These are phyloP conservation scores for Craspedostauros australis DNA, from an alignment of 108 stramenopile species.

Conservation along the genomic window DNA sequence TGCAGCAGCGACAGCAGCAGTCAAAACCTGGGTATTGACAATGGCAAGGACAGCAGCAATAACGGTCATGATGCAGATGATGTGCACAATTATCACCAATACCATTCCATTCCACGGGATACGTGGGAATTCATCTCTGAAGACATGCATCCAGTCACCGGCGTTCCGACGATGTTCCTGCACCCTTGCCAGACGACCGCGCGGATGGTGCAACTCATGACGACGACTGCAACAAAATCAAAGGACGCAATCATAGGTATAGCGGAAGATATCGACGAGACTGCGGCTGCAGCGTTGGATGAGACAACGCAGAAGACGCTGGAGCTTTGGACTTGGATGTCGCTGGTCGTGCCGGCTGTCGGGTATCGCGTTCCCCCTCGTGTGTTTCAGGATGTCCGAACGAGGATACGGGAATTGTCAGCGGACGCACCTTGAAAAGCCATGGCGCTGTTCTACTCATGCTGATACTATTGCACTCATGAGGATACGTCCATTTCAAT, in stretches of 20 bases:
- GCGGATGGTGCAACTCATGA: constrained; percentile 27
- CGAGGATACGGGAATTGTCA: too few relatives aligned
- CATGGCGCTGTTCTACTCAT: too few relatives aligned
- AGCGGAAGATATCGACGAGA: not conserved
- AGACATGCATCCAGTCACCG: constrained; percentile 64
- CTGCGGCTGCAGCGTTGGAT: not conserved
- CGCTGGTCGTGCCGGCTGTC: constrained; percentile 65
- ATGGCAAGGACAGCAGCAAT: not conserved
- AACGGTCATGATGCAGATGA: not conserved
- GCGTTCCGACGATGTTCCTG: constrained; percentile 53
- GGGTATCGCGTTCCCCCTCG: constrained; percentile 41
- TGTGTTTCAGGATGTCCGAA: constrained; percentile 10
- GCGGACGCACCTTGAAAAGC: too few relatives aligned
- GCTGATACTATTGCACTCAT: too few relatives aligned
- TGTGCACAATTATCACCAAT: too few relatives aligned
- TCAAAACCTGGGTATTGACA: too few relatives aligned
- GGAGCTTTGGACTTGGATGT: constrained; percentile 62
- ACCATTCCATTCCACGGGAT: constrained; percentile 21
- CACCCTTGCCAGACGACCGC: constrained; percentile 66
- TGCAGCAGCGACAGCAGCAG: too few relatives aligned
- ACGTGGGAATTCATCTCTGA: constrained; percentile 74
- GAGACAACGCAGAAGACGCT: not conserved
- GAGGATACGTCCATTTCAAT: too few relatives aligned
- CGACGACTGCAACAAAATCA: not conserved
- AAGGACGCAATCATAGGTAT: not conserved